These are phyloP conservation scores for Terfezia boudieri DNA, from an alignment of 495 filamentous ascomycete species.

Conservation along the genomic window DNA sequence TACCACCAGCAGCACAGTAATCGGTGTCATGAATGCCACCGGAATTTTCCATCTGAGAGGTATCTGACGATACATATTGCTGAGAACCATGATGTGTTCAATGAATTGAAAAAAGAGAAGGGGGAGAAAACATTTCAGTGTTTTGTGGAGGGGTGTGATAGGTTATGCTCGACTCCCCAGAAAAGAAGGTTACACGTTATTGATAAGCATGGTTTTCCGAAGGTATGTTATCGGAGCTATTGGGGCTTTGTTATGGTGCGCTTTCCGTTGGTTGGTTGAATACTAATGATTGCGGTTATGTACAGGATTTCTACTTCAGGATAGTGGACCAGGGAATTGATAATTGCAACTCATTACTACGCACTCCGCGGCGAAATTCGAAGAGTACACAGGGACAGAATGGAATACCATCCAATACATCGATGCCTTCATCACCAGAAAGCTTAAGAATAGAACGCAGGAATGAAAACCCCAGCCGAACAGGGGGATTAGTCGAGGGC, in stretches of 20 bases:
- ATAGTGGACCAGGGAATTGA: slow-evolving; percentile 79
- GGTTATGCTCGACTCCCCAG: slow-evolving; percentile 58
- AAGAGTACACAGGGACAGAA: slow-evolving; percentile 20
- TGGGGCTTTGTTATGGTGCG: background rate
- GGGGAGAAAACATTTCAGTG: slow-evolving; percentile 81
- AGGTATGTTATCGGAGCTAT: slow-evolving; percentile 21
- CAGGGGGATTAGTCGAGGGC: too few species aligned
- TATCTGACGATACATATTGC: slow-evolving; percentile 69
- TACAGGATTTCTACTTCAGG: slow-evolving; percentile 64
- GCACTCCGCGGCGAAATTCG: slow-evolving; percentile 30
- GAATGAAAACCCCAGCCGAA: too few species aligned
- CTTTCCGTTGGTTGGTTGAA: too few species aligned
- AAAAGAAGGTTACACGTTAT: slow-evolving; percentile 73
- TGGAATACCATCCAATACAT: too few species aligned
- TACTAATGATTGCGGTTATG: too few species aligned
- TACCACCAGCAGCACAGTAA: slow-evolving; percentile 64
- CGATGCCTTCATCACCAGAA: too few species aligned
- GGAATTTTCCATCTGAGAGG: slow-evolving; percentile 24
- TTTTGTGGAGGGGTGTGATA: slow-evolving; percentile 73
- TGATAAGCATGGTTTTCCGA: slow-evolving; percentile 87
- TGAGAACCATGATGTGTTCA: slow-evolving; percentile 74
- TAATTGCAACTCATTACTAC: slow-evolving; percentile 52
- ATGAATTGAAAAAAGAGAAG: slow-evolving; percentile 41
- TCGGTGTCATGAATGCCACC: slow-evolving; percentile 33
- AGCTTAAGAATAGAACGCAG: too few species aligned